Base-by-base conservation (phyloP, 2,329 filamentous ascomycete species). In the Aureobasidium sp. region DNA sequence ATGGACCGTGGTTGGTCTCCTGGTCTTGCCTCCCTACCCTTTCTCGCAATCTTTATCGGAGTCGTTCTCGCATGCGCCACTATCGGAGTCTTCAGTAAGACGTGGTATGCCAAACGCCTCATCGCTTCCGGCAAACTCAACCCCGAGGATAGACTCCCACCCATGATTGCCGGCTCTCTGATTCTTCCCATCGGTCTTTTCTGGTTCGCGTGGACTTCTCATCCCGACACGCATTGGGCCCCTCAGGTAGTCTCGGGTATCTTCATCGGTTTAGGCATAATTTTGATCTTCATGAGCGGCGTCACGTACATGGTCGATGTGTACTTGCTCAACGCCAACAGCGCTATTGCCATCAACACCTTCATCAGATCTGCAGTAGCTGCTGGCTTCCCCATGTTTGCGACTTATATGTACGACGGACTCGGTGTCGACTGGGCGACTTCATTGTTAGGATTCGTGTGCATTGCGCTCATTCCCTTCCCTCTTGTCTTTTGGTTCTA, bases 131-230 rank as follows among this genome's bases (percentile, higher is more conserved):
- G 69, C 3, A 62, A 65, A 7, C 67, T 70, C 9, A 64, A 74
- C 17, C 77, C 77, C 0, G 77, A 79, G 63, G 74, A 73, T 33
- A 71, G 77, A 2, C 68, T 79, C 1, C 69, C 73, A 3, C 74
- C 75, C 0, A 71, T 76, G 59, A 81, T 84, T 64, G 64, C 78
- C n/a, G 80, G 77, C 2, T 74, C 77, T 8, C 60, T 81, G 11
- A 70, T 79, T 4, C 67, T 75, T 1, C 76, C 77, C 0, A 69
- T 71, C 9, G 61, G 61, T 1, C 46, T 63, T 4, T 63, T 63
- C 35, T 61, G 58, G 59, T 63, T 61, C 19, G 61, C 45, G 4
- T 63, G 61, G 61, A 61, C 59, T 4, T 43, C 45, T 5, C 46
- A 50, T 10, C 40, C 47, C 0, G n/a, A 29, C 9, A 61, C 43